Evolutionary conservation across 768 basidiomycete species (phyloP).

Genomic region (Collybia mongolica): DNA sequence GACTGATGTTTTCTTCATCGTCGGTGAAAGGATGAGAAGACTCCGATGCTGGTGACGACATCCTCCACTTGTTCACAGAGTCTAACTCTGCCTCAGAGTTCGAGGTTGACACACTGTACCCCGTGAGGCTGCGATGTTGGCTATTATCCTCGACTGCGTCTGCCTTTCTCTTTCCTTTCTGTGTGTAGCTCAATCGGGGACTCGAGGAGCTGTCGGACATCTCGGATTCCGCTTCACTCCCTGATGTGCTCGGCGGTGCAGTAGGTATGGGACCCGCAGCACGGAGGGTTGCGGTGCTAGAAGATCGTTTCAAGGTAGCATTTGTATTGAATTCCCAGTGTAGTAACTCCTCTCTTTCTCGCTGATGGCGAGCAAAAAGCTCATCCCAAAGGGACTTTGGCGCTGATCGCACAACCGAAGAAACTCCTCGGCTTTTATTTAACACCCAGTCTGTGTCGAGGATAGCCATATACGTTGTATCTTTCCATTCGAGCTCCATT

Average conservation of each 20-base stretch:
- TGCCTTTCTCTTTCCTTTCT: background rate
- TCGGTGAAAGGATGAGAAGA: background rate
- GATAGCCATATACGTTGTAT: constrained; percentile 59
- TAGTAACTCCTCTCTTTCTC: constrained; percentile 55
- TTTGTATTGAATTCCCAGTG: constrained; percentile 47
- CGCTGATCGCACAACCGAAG: constrained; percentile 20
- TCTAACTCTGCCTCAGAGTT: background rate
- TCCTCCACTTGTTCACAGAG: background rate
- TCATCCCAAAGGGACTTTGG: constrained; percentile 59
- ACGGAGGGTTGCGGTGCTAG: background rate
- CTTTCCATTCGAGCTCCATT: constrained; percentile 48
- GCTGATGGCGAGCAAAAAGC: constrained; percentile 53
- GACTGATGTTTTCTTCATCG: background rate
- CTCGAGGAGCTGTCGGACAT: background rate
- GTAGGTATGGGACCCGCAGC: background rate
- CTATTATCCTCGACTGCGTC: background rate
- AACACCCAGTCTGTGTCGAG: constrained; percentile 62
- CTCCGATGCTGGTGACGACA: background rate
- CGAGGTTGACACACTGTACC: background rate
- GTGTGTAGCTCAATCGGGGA: too few species aligned
- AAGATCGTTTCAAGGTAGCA: constrained; percentile 2
- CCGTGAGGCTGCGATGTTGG: background rate
- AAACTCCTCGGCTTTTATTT: constrained; percentile 11
- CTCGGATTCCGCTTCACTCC: background rate
- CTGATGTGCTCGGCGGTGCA: background rate